phyloP scores from a whole-genome alignment of 768 basidiomycete genomes.

The Hirschioporus abietinus region DNA sequence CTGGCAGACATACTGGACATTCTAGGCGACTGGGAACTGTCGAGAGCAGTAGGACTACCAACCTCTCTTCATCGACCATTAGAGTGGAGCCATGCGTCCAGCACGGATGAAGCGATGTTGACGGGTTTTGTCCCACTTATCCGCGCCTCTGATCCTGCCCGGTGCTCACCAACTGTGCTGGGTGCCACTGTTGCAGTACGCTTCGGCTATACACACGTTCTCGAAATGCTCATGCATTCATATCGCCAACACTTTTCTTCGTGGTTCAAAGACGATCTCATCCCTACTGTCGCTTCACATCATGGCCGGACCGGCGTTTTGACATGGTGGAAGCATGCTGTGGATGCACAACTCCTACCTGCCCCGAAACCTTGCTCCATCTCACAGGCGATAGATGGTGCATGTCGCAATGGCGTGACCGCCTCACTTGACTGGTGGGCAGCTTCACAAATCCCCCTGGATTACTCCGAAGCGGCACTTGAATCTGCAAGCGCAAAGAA shows the following conservation, averaged over 20 bases:
- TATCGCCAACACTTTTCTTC: constrained; percentile 60
- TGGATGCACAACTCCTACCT: constrained; percentile 53
- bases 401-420: constrained; percentile 73
- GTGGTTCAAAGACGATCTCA: constrained; percentile 59
- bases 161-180: constrained; percentile 59
- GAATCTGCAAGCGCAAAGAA: constrained; percentile 77
- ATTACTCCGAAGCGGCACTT: constrained; percentile 76
- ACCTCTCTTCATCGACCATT: constrained; percentile 60
- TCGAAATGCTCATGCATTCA: constrained; percentile 65
- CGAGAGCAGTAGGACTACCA: constrained; percentile 69
- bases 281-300: constrained; percentile 73
- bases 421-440: constrained; percentile 80
- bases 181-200: constrained; percentile 64
- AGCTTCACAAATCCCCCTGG: constrained; percentile 54
- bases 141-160: constrained; percentile 49
- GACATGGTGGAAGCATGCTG: constrained; percentile 74
- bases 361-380: constrained; percentile 50
- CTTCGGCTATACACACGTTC: constrained; percentile 71
- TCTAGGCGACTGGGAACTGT: constrained; percentile 80
- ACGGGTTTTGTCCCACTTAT: constrained; percentile 55
- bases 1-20: constrained; percentile 73
- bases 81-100: constrained; percentile 68
- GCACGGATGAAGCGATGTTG: constrained; percentile 69
- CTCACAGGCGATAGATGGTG: constrained; percentile 70
- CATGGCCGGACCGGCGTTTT: constrained; percentile 70